These are phyloP conservation scores for Phytophthora litchii DNA, from an alignment of 352 stramenopile genomes.

Conservation along the genomic window DNA sequence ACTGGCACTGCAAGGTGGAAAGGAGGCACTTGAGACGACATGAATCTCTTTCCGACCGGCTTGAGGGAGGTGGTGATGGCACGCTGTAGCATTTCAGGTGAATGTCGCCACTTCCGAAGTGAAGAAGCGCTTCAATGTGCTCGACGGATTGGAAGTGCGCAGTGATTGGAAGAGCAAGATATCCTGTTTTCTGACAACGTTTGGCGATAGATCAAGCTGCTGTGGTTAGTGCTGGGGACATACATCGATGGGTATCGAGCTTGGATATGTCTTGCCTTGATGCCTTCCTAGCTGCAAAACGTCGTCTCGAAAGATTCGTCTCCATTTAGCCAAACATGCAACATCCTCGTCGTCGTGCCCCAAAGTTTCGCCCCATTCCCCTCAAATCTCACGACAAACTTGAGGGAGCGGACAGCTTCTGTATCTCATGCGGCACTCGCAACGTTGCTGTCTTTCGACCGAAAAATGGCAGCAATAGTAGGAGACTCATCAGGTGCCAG, in stretches of 20 bases:
- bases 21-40: slow-evolving; percentile 55
- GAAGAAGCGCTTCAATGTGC: slow-evolving; percentile 9
- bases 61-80: slow-evolving; percentile 20
- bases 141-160: slow-evolving; percentile 15
- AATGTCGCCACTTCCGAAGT: slow-evolving; percentile 13
- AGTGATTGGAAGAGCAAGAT: slow-evolving; percentile 27
- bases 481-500: slow-evolving; percentile 50
- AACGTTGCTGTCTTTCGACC: slow-evolving; percentile 39
- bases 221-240: too few relatives aligned
- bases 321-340: slow-evolving; percentile 17
- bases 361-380: slow-evolving; percentile 16
- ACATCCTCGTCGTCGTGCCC: slow-evolving; percentile 17
- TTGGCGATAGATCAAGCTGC: too few relatives aligned
- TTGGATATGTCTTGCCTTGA: too few relatives aligned
- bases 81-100: slow-evolving; percentile 35
- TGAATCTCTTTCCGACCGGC: slow-evolving; percentile 24
- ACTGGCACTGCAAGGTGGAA: slow-evolving; percentile 95
- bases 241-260: too few relatives aligned
- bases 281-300: not conserved
- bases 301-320: slow-evolving; percentile 16
- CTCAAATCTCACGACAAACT: slow-evolving; percentile 19
- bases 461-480: not conserved
- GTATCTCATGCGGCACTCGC: slow-evolving; percentile 55
- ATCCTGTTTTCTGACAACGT: not conserved
- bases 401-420: slow-evolving; percentile 43